phyloP scores from a whole-genome alignment of 805 yeast species.

The Spathaspora hagerdaliae region DNA sequence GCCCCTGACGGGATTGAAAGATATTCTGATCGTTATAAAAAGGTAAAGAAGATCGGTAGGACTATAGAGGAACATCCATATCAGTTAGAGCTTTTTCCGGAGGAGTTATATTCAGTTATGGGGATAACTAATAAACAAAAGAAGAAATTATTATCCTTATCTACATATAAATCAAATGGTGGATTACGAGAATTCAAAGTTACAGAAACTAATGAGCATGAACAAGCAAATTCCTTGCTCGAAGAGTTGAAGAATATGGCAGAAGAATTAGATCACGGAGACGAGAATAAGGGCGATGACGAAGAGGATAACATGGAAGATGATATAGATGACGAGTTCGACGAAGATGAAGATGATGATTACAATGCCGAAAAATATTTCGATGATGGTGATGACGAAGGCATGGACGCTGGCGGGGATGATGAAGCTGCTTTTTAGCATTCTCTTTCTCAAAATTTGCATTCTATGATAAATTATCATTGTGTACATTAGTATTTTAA shows the following conservation, averaged over 20 bases:
- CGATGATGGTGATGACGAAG: conserved; percentile 64
- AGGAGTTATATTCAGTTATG: conserved; percentile 70
- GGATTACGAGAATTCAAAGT: conserved; percentile 34
- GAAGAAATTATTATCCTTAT: conserved; percentile 42
- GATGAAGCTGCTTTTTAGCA: conserved; percentile 68
- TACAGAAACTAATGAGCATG: conserved; percentile 25
- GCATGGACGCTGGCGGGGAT: conserved; percentile 58
- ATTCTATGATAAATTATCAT: too few relatives aligned
- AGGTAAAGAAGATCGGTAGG: conserved; percentile 64
- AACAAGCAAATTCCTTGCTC: conserved; percentile 33
- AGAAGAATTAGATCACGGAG: conserved; percentile 41
- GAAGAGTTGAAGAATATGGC: conserved; percentile 41
- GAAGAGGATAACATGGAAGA: conserved; percentile 42
- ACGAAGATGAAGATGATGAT: conserved; percentile 74
- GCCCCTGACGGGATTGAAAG: conserved; percentile 68
- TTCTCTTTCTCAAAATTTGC: too few relatives aligned
- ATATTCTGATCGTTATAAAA: conserved; percentile 75
- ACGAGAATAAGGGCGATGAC: conserved; percentile 38
- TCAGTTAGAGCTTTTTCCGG: conserved; percentile 66
- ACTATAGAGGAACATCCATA: conserved; percentile 79
- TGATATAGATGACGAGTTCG: conserved; percentile 65
- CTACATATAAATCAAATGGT: conserved; percentile 35
- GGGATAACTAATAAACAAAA: conserved; percentile 55
- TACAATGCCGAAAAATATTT: conserved; percentile 78
- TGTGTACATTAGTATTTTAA: too few relatives aligned